Conservation (phyloP, 2,329 filamentous ascomycete species). For the Trichophyton simii region DNA sequence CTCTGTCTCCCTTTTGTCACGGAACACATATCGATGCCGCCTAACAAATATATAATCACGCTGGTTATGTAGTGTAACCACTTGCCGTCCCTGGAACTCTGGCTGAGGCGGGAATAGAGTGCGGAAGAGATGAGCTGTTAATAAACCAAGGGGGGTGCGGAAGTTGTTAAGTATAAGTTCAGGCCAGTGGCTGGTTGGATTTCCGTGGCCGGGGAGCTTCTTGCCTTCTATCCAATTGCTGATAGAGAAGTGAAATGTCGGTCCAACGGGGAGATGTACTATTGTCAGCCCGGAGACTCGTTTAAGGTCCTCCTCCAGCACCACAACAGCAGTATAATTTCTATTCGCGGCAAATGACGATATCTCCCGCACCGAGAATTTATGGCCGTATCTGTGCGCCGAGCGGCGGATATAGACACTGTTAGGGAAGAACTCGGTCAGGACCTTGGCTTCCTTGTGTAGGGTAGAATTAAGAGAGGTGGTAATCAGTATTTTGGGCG, state of each 20-base stretch:
- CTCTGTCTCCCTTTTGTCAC: constrained; percentile 75
- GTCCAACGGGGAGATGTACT: constrained; percentile 69
- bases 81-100: constrained; percentile 74
- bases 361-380: constrained; percentile 87
- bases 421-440: constrained; percentile 73
- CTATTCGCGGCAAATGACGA: constrained; percentile 70
- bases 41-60: constrained; percentile 92
- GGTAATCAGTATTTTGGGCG: constrained; percentile 81
- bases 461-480: constrained; percentile 81
- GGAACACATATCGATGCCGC: constrained; percentile 81
- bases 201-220: constrained; percentile 79
- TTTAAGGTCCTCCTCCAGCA: constrained; percentile 84
- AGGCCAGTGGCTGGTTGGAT: constrained; percentile 78
- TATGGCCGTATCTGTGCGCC: constrained; percentile 70
- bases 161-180: constrained; percentile 91
- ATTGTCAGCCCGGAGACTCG: constrained; percentile 69
- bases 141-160: constrained; percentile 75
- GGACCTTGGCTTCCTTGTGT: constrained; percentile 65
- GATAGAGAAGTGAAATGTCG: constrained; percentile 86
- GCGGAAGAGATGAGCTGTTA: constrained; percentile 76
- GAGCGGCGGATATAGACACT: constrained; percentile 71
- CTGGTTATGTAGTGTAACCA: constrained; percentile 87
- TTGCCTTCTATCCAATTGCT: constrained; percentile 83
- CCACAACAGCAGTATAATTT: constrained; percentile 69
- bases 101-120: constrained; percentile 68